phyloP scores from a whole-genome alignment of 139 green algal species.

The Chlamydomonas sp. region DNA sequence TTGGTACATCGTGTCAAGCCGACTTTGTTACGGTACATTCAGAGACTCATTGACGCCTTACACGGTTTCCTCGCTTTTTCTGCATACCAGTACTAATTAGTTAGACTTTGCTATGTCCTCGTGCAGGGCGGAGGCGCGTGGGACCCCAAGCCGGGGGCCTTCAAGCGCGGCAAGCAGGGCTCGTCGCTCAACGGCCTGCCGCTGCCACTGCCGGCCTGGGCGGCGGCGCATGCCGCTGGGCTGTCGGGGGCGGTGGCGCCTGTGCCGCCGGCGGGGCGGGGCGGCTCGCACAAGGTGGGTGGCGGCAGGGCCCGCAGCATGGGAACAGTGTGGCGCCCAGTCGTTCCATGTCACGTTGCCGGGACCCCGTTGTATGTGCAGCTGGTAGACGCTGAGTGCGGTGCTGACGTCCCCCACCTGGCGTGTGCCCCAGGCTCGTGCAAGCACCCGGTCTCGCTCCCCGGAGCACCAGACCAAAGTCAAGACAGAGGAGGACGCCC shows the following conservation, averaged over 20 bases:
- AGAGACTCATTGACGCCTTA: neutral
- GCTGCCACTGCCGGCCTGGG: conserved; percentile 26
- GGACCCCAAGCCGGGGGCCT: conserved; percentile 67
- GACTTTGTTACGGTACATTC: neutral
- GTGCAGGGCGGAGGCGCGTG: conserved; percentile 74
- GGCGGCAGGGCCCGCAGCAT: too few species aligned
- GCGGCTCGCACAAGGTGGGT: too few species aligned
- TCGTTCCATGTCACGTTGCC: too few species aligned
- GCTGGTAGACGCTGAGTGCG: too few species aligned
- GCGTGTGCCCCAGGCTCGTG: too few species aligned
- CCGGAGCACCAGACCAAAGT: too few species aligned
- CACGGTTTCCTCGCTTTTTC: too few species aligned
- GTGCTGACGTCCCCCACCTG: too few species aligned
- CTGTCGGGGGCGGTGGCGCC: neutral
- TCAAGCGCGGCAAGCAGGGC: conserved; percentile 30
- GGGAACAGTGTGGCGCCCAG: too few species aligned
- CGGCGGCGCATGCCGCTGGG: neutral
- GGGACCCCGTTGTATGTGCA: too few species aligned
- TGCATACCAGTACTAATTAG: neutral
- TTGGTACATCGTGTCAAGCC: neutral
- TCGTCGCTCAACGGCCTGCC: conserved; percentile 15
- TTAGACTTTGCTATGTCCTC: neutral
- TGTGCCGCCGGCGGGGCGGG: neutral
- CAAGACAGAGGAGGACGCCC: too few species aligned
- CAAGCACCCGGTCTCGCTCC: too few species aligned